A percentile compares a stretch with the other conserved stretches of the same genome.
These are phyloP conservation scores for Solanum hybrid DNA, from an alignment of 305 asterid genomes.

Conservation along the genomic window DNA sequence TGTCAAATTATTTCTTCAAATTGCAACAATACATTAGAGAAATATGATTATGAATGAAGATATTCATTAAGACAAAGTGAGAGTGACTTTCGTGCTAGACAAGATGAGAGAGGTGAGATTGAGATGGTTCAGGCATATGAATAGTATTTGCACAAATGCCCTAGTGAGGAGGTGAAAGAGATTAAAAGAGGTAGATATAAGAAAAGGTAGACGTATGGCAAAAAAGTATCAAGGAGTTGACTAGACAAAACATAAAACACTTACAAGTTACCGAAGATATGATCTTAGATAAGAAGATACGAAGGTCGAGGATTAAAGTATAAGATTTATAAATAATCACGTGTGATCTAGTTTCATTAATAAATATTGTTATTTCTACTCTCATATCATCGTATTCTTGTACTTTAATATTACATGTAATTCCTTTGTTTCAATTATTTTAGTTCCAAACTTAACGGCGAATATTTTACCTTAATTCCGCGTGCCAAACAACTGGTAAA, in stretches of 20 bases:
- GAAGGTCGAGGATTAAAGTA: neutral
- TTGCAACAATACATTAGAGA: neutral
- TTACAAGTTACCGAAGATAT: too few species aligned
- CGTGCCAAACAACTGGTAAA: too few species aligned
- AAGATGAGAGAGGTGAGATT: neutral
- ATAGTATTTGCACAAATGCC: neutral
- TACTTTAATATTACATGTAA: neutral
- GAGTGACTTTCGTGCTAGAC: neutral
- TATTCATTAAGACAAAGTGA: neutral
- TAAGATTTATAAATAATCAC: too few species aligned
- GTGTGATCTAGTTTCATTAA: neutral
- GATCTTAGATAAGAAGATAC: neutral
- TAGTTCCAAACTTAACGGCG: too few species aligned
- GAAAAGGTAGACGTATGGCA: neutral
- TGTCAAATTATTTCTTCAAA: neutral
- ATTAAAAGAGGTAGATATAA: neutral
- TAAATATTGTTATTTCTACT: neutral
- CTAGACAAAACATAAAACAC: neutral
- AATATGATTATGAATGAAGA: neutral
- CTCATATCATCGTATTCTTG: neutral
- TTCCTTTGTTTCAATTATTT: neutral
- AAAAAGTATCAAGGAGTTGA: neutral
- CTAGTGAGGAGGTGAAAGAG: neutral
- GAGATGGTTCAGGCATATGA: neutral
- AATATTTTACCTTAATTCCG: too few species aligned